Conservation (phyloP, 495 filamentous ascomycete genomes). For the Aspergillus sparsus region DNA sequence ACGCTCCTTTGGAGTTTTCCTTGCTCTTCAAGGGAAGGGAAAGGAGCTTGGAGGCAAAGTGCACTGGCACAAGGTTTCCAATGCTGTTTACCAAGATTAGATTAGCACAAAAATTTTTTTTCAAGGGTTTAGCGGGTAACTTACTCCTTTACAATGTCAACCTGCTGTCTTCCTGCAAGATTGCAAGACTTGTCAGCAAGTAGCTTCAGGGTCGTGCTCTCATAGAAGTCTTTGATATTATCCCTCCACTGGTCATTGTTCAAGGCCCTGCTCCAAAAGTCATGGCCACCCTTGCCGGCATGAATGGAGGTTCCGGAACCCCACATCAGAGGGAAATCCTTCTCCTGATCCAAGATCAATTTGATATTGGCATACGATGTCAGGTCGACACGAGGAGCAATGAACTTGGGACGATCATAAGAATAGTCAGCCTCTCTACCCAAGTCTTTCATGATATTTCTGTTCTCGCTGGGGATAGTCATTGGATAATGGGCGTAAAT, state of each 20-base stretch:
- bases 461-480: conserved; percentile 73
- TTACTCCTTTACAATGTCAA: conserved; percentile 75
- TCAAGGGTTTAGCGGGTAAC: conserved; percentile 16
- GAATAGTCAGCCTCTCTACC: conserved; percentile 70
- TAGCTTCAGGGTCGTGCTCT: conserved; percentile 62
- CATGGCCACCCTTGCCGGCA: conserved; percentile 53
- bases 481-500: conserved; percentile 90
- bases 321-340: conserved; percentile 68
- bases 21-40: conserved; percentile 72
- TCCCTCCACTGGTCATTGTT: conserved; percentile 51
- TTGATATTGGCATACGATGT: conserved; percentile 63
- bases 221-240: conserved; percentile 57
- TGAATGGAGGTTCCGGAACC: conserved; percentile 55
- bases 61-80: conserved; percentile 69
- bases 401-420: conserved; percentile 62
- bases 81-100: conserved; percentile 39
- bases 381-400: conserved; percentile 54
- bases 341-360: conserved; percentile 59
- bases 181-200: conserved; percentile 65
- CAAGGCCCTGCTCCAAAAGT: conserved; percentile 55
- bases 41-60: conserved; percentile 73
- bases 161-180: conserved; percentile 57
- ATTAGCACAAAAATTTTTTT: background rate
- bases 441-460: conserved; percentile 71
- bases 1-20: conserved; percentile 66